Evolutionary conservation across 2,329 filamentous ascomycete species (phyloP), one percentile per base, ranked within the genome.

Genomic region (Penicillium sp.): DNA sequence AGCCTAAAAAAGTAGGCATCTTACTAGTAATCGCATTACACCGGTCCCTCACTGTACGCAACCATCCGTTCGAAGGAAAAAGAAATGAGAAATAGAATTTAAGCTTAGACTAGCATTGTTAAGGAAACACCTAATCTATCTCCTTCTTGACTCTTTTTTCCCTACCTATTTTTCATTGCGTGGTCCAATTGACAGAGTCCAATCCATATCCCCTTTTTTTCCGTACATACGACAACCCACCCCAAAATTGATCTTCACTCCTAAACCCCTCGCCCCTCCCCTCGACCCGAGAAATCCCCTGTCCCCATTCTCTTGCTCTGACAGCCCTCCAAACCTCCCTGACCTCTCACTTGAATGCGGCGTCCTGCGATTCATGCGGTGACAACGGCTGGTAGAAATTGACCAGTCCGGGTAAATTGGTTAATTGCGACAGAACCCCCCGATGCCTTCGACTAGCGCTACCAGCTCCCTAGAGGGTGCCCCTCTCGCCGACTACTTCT

Each of bases 401-500:
- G 32, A 52, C 48, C 42, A 42, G 35, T 38, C 31, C 43, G 42
- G 44, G 42, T 43, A 26, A 46, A 51, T 56, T 48, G 55, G 50
- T 50, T 42, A 34, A 16, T 34, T 40, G 52, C 42, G 49, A 57
- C 47, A 45, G 32, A 40, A 29, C 28, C 18, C 24, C 31, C 49
- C 50, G 38, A 59, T 59, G 57, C 56, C 57, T 34, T 50, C 55
- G 16, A 36, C 65, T 37, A 57, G 68, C 44, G 72, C 55, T 18
- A 37, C 65, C 35, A 57, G 68, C 44, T 71, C 76, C 49, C 58
- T 65, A 46, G 70, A 73, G 38, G 72, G 74, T 49, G 72, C 73
- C 44, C 80, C 81, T 45, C 76, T 84, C 44, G 81, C 81, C 59
- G 81, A 84, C 65, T 82, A 80, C 66, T 84, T 84, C 66, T 84